phyloP scores from a whole-genome alignment of 2,329 filamentous ascomycete genomes.

The Stachybotrys elegans region DNA sequence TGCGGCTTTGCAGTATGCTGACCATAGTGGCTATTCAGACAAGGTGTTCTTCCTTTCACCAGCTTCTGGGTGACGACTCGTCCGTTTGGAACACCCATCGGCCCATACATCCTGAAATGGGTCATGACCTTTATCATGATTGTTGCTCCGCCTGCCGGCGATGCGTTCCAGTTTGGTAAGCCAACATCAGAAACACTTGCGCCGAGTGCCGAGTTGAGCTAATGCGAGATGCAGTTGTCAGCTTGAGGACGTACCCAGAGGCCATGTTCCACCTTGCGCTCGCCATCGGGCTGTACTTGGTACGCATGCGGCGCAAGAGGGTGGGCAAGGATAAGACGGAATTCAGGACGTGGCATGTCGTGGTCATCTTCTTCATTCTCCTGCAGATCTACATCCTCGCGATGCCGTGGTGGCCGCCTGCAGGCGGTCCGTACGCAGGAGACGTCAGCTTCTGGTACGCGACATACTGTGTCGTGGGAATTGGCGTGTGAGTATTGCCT shows the following conservation, averaged over 20 bases:
- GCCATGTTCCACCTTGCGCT: conserved; percentile 54
- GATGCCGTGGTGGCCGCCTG: conserved; percentile 69
- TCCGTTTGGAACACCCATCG: conserved; percentile 59
- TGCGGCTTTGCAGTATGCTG: neutral
- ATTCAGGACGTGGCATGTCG: conserved; percentile 55
- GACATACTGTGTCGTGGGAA: conserved; percentile 61
- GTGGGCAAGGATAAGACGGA: conserved; percentile 41
- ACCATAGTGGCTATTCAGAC: conserved; percentile 25
- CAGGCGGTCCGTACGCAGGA: conserved; percentile 51
- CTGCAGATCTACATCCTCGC: conserved; percentile 58
- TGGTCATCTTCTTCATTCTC: conserved; percentile 54
- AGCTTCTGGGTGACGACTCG: conserved; percentile 57
- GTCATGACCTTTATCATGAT: conserved; percentile 54
- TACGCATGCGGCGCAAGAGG: conserved; percentile 49
- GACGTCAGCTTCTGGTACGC: conserved; percentile 72
- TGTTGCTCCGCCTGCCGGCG: conserved; percentile 53
- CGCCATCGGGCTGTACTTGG: conserved; percentile 50
- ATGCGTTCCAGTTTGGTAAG: conserved; percentile 59
- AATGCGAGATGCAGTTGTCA: conserved; percentile 53
- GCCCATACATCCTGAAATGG: conserved; percentile 56
- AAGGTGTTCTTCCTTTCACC: conserved; percentile 57
- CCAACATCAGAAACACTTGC: no score
- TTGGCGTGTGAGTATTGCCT: conserved; percentile 53
- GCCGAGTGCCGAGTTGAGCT: no score
- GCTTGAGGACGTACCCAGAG: conserved; percentile 52